Percentiles rank a stretch among this genome's conserved stretches.
These are phyloP conservation scores for Podaxis sp. DNA, from an alignment of 768 basidiomycete genomes.

Conservation along the genomic window DNA sequence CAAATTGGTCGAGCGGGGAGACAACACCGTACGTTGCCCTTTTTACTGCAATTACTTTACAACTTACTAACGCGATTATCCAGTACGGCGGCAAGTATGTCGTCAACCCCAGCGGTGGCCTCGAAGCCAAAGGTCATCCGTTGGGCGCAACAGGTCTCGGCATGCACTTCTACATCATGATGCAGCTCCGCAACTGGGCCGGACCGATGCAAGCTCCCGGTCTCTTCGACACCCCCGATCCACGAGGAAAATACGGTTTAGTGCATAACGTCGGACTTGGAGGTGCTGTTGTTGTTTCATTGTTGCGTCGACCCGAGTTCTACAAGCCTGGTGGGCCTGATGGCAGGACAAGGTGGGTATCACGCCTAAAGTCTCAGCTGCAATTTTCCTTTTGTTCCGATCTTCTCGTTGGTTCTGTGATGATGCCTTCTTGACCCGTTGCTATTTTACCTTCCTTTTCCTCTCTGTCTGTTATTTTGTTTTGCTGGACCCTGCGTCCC, in stretches of 20 bases:
- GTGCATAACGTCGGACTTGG: conserved; percentile 86
- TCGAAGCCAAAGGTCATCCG: conserved; percentile 89
- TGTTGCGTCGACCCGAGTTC: conserved; percentile 78
- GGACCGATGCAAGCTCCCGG: conserved; percentile 82
- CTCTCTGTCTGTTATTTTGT: too few relatives aligned
- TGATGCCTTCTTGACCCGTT: too few relatives aligned
- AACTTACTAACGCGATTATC: neutral
- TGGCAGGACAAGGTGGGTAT: conserved; percentile 58
- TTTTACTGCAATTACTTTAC: neutral
- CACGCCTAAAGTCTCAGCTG: too few relatives aligned
- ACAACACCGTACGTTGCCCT: conserved; percentile 66
- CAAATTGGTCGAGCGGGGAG: conserved; percentile 69
- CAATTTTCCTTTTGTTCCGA: too few relatives aligned
- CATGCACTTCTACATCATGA: conserved; percentile 87
- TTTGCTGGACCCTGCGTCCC: too few relatives aligned
- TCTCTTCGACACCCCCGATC: conserved; percentile 60
- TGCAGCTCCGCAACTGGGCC: conserved; percentile 81
- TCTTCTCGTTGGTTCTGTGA: too few relatives aligned
- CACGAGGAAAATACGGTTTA: conserved; percentile 75
- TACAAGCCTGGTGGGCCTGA: conserved; percentile 65
- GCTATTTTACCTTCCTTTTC: too few relatives aligned
- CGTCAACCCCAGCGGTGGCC: conserved; percentile 80
- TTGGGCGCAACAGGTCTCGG: conserved; percentile 81
- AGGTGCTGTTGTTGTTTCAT: conserved; percentile 74
- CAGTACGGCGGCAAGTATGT: conserved; percentile 86